Evolutionary conservation across 352 stramenopile genomes (phyloP), one percentile per base, ranked within the genome.

Genomic region (Phytophthora lateralis): DNA sequence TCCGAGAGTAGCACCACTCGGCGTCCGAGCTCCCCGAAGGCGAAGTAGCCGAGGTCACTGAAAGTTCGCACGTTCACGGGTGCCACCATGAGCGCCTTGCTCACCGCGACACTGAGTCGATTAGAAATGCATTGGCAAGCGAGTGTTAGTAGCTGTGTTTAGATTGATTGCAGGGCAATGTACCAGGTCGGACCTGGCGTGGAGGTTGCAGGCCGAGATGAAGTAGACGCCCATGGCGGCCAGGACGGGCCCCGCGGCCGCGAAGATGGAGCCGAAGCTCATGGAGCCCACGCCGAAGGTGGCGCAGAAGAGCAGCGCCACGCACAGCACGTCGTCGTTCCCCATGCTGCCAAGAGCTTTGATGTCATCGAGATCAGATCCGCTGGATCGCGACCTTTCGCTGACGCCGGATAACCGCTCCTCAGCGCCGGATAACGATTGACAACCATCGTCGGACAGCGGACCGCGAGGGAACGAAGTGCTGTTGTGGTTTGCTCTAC

Each of bases 201-300:
- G 82, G 21, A 90, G 77, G 37, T 91, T 91, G 68, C 82, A 89
- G 24, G 78, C 77, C n/a, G 83, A 89, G 46, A 90, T 70, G 65
- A 92, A 88, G 44, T 90, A 90, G 48, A 92, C 70, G 30, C 71
- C 71, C 41, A 89, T 69, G 41, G 78, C 82, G 12, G 78, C 80
- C 3, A 88, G 44, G 17, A 90, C 53, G 14, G 80, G 78, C 0
- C 83, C 80, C 1, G 80, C 71, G 24, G 78, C 72, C 3, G 78
- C 80, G 52, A 90, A 92, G 21, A 89, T 68, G 44, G 78, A 66
- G 34, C 80, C 77, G 49, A 92, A 90, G 61, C 80, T 90, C 72
- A 89, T 86, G 41, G 80, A 89, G 8, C 80, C 80, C 46, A 90
- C 79, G 27, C 83, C 77, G 52, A 90, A 90, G 21, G 78, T 90